These are phyloP conservation scores for Mycena sanguinolenta DNA, from an alignment of 768 basidiomycete genomes.

Conservation along the genomic window DNA sequence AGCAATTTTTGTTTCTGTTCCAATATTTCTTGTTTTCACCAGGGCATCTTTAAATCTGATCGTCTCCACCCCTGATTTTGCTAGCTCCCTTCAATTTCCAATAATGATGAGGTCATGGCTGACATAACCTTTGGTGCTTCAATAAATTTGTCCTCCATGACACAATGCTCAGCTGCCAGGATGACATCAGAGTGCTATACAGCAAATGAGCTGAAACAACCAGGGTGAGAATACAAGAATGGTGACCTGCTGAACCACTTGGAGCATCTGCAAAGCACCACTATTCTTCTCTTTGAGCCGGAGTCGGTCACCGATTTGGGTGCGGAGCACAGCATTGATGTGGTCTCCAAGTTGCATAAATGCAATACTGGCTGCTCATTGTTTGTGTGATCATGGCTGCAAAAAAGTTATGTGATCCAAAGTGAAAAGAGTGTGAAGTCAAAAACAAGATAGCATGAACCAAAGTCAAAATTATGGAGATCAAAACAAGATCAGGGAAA, in stretches of 20 bases:
- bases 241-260: background rate
- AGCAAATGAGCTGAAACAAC: background rate
- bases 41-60: no score
- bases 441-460: background rate
- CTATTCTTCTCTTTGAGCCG: background rate
- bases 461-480: background rate
- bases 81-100: no score
- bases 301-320: background rate
- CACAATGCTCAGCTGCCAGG: slow-evolving; percentile 18
- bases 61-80: no score
- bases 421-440: background rate
- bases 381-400: background rate
- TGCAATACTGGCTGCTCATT: background rate
- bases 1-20: no score
- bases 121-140: no score
- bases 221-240: background rate
- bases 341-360: background rate
- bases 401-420: no score
- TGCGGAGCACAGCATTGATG: background rate
- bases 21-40: no score
- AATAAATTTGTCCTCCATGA: slow-evolving; percentile 28
- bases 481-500: no score
- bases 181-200: slow-evolving; percentile 26
- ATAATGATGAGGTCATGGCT: no score
- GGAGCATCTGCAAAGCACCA: background rate